Conservation (phyloP, 768 basidiomycete genomes). For the Amanita jacksonii region DNA sequence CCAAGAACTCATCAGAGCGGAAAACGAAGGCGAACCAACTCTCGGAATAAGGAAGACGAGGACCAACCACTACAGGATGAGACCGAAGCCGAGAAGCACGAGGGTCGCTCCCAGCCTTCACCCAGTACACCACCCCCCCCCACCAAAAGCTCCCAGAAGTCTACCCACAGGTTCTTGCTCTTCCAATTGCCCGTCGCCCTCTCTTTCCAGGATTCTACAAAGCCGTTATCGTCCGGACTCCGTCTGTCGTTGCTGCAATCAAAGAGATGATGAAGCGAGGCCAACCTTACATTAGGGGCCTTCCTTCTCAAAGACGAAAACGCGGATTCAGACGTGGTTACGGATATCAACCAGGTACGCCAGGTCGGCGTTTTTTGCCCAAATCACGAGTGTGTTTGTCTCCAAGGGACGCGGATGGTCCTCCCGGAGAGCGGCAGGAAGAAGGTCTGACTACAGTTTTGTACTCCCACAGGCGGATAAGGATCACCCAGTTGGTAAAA, state of each 20-base stretch:
- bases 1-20: slow-evolving; percentile 3
- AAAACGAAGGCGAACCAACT: neutral
- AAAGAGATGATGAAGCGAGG: slow-evolving; percentile 96
- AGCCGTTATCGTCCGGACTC: slow-evolving; percentile 89
- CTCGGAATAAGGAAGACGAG: neutral
- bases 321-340: slow-evolving; percentile 87
- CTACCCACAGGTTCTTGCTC: slow-evolving; percentile 90
- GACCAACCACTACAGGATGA: neutral
- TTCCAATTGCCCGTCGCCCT: slow-evolving; percentile 91
- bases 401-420: slow-evolving; percentile 10
- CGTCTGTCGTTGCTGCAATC: slow-evolving; percentile 84
- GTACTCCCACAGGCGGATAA: slow-evolving; percentile 87
- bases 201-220: slow-evolving; percentile 98
- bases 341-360: slow-evolving; percentile 80
- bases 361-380: slow-evolving; percentile 93
- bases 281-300: slow-evolving; percentile 93
- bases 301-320: slow-evolving; percentile 94
- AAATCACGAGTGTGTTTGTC: slow-evolving; percentile 85
- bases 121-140: slow-evolving; percentile 11
- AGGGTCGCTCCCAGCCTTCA: slow-evolving; percentile 5
- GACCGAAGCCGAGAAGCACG: neutral
- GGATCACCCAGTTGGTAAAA: slow-evolving; percentile 80
- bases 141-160: slow-evolving; percentile 60
- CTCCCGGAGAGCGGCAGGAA: slow-evolving; percentile 58
- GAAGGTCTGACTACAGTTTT: slow-evolving; percentile 92